Base-by-base conservation (phyloP, 805 yeast genomes). In the Nakazawaea wickerhamii region DNA sequence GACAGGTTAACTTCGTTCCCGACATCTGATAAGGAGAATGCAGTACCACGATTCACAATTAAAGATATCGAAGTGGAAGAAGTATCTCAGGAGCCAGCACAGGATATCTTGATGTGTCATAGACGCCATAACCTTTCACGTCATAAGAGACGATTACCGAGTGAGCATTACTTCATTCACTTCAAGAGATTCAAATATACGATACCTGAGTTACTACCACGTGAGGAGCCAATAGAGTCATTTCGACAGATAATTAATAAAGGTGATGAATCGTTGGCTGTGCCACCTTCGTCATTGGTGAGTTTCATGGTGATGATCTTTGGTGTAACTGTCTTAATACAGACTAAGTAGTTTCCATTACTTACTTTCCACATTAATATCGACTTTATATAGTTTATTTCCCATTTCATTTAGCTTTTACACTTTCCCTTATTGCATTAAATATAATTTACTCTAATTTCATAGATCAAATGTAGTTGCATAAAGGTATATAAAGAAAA, bases 121-220 rank as follows among this genome's bases (percentile, higher is more conserved):
- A 31, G 43, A 27, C 7, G 18, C n/a, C 43, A 32, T 14, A 32
- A 32, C 21, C 32, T 35, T 6, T 30, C 15, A 14, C 35, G 44
- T 8, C 30, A 25, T n/a, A 41, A 36, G 26, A 35, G 23, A 23
- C 22, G 11, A 3, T 18, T 41, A 11, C 28, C 39, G 6, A 38
- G 36, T 30, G 35, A 40, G 4, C 35, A 41, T 30, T 41, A 41
- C 22, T 34, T 20, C 35, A 17, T 34, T 4, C 34, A 15, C 21
- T 34, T 23, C 30, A 27, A 30, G 19, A 23, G 30, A 23, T 35
- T 35, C 14, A 37, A 23, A 14, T 28, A 37, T 26, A 17, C 26
- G 23, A 26, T 36, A 5, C 9, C 11, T 7, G 28, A 35, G 23
- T n/a, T n/a, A n/a, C n/a, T n/a, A n/a, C n/a, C n/a, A n/a, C n/a